A percentile compares a stretch with the other conserved stretches of the same genome.
These are phyloP conservation scores for Eucalyptus regnans DNA, from an alignment of 345 rosid genomes.

Conservation along the genomic window DNA sequence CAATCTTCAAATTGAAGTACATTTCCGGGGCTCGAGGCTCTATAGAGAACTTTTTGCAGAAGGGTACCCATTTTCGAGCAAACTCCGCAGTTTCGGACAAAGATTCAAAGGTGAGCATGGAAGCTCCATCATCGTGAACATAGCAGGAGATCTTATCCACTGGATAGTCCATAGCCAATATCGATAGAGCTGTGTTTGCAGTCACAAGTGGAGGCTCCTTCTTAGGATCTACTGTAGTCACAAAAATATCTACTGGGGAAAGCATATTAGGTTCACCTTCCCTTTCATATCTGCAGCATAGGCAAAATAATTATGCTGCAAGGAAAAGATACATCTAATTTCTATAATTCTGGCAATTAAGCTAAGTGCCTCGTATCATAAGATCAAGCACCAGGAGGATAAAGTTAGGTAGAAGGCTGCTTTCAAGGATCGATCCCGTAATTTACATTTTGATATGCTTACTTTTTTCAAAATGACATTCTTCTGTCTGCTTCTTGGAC, in stretches of 20 bases:
- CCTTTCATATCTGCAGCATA: slow-evolving; percentile 47
- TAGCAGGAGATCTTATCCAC: slow-evolving; percentile 94
- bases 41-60: slow-evolving; percentile 58
- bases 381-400: neutral
- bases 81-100: slow-evolving; percentile 77
- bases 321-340: neutral
- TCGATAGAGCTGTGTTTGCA: slow-evolving; percentile 78
- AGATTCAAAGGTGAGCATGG: slow-evolving; percentile 91
- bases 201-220: slow-evolving; percentile 98
- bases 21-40: slow-evolving; percentile 78
- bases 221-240: slow-evolving; percentile 97
- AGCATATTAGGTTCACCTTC: slow-evolving; percentile 93
- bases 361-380: neutral
- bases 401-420: neutral
- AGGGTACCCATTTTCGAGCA: slow-evolving; percentile 84
- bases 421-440: neutral
- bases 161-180: slow-evolving; percentile 93
- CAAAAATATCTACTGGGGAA: slow-evolving; percentile 78
- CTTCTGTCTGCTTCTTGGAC: neutral
- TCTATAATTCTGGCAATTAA: neutral
- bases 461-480: neutral
- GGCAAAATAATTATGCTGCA: neutral
- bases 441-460: neutral
- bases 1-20: slow-evolving; percentile 67
- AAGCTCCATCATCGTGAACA: slow-evolving; percentile 92